Percentiles rank a stretch among this genome's conserved stretches.
phyloP scores from a whole-genome alignment of 2,329 filamentous ascomycete genomes.

The Botrytis byssoidea region DNA sequence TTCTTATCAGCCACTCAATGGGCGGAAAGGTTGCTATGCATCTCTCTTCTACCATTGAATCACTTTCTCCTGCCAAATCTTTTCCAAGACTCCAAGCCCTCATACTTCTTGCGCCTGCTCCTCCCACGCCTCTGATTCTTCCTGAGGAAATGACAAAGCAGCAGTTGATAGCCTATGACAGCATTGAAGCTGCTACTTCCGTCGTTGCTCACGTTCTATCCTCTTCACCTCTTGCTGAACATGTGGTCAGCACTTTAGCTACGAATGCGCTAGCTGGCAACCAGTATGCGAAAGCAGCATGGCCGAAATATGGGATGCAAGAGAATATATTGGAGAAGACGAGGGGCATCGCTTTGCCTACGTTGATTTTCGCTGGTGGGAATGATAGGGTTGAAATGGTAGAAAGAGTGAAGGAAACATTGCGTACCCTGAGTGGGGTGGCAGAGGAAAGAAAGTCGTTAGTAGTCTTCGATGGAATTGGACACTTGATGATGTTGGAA shows the following conservation, averaged over 20 bases:
- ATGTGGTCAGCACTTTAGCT: conserved; percentile 25
- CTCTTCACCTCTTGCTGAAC: conserved; percentile 21
- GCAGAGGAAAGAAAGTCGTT: conserved; percentile 18
- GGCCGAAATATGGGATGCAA: conserved; percentile 40
- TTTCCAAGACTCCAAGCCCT: conserved; percentile 30
- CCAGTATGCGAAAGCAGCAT: conserved; percentile 38
- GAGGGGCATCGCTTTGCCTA: conserved; percentile 29
- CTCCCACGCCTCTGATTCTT: conserved; percentile 38
- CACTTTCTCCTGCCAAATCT: not conserved
- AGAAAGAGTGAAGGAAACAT: conserved; percentile 37
- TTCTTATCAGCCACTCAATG: conserved; percentile 44
- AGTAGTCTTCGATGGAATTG: conserved; percentile 25
- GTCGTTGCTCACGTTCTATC: conserved; percentile 40
- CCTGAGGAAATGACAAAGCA: conserved; percentile 40
- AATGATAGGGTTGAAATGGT: conserved; percentile 40
- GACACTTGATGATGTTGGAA: conserved; percentile 29
- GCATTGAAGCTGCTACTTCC: conserved; percentile 36
- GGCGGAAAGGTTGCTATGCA: conserved; percentile 41
- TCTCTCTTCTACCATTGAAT: not conserved
- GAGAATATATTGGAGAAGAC: conserved; percentile 38
- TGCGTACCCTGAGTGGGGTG: conserved; percentile 24
- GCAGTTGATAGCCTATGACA: conserved; percentile 40
- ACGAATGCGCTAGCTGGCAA: conserved; percentile 38
- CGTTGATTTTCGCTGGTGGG: conserved; percentile 37
- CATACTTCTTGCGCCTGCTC: conserved; percentile 34